Evolutionary conservation across 1,284 basidiomycete species (phyloP), one percentile per base, ranked within the genome.

Genomic region (Ceratobasidium sp.): DNA sequence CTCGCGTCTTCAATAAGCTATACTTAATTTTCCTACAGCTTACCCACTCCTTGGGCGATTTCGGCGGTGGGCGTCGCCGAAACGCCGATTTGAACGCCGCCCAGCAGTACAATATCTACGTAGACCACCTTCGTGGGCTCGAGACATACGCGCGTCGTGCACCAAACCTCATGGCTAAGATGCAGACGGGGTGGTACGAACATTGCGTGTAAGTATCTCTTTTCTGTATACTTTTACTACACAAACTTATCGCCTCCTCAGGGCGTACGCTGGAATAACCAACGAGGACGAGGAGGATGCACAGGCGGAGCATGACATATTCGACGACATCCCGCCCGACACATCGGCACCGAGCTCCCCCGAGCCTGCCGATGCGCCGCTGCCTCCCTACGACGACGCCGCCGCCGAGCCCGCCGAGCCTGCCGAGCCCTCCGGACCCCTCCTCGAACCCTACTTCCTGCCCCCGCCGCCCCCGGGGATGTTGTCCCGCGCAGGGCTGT

Each of bases 301-400:
- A 33, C 33, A 15, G 15, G 15, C 28, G 13, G 28, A 40, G 15
- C 40, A 46, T 4, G 64, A 49, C 13, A 23, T 46, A 3, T 28
- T 67, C 40, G 23, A n/a, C 3, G 64, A 67, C 40, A 46, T 67
- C 64, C 60, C 13, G 15, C 60, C 60, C 28, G 33, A 61, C 60
- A 61, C 28, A 15, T 23, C 60, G 6, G 60, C 18, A n/a, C 60
- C 60, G 5, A 39, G 23, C 40, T 13, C 60, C 3, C 40, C 33
- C 60, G 28, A 61, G 40, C 28, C 26, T 12, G 5, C 33, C 13
- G 26, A 61, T 26, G 53, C 20, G n/a, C n/a, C 53, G 46, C 9
- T 49, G 55, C 20, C 26, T n/a, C 55, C 55, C n/a, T 12, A 1
- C n/a, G 55, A 23, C 55, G 55, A 58, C 10, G 2, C n/a, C 55